A percentile compares a stretch with the other conserved stretches of the same genome.
These are phyloP conservation scores for Nannochloropsis oceanica DNA, from an alignment of 108 stramenopile species.

Conservation along the genomic window DNA sequence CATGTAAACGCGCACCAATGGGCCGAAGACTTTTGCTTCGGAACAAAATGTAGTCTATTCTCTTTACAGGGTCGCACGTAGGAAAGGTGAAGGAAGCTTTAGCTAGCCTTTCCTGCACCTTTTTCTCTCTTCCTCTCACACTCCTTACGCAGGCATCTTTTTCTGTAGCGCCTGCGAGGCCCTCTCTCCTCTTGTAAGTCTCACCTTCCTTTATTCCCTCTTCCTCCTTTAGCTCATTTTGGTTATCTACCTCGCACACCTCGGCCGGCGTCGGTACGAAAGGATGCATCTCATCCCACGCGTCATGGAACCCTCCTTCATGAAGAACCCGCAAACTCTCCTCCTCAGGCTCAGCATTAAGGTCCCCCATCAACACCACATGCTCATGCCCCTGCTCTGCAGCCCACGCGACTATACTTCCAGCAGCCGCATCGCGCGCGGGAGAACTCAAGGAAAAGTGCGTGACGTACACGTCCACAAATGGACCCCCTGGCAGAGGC, in stretches of 20 bases:
- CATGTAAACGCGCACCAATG: background rate
- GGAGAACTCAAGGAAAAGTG: background rate
- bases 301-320: background rate
- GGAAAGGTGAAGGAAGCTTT: background rate
- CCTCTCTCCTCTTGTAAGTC: background rate
- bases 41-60: background rate
- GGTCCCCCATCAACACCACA: background rate
- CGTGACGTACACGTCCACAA: background rate
- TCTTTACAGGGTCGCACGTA: background rate
- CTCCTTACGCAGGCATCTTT: background rate
- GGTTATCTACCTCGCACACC: background rate
- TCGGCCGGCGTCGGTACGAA: too few species aligned
- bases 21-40: background rate
- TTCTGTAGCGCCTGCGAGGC: background rate
- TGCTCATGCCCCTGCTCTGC: background rate
- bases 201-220: background rate
- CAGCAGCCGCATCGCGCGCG: background rate
- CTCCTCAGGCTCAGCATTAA: background rate
- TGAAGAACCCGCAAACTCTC: background rate
- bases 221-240: background rate
- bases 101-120: background rate
- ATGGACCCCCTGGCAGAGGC: background rate
- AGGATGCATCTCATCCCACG: background rate
- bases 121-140: background rate
- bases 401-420: background rate